These are phyloP conservation scores for Auricularia sp. DNA, from an alignment of 768 basidiomycete species.

Conservation along the genomic window DNA sequence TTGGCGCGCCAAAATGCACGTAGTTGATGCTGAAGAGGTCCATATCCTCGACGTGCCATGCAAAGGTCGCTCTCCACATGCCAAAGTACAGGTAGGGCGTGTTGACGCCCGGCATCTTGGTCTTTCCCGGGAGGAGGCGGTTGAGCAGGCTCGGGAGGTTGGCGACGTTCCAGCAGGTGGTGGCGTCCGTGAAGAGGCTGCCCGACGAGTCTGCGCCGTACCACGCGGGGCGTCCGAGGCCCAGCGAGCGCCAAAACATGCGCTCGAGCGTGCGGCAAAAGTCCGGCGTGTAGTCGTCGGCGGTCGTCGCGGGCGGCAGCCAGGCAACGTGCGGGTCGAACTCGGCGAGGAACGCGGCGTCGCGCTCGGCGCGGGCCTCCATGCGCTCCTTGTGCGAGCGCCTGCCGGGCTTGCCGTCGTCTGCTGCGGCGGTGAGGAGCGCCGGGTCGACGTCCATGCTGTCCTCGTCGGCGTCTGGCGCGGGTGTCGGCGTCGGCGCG, in stretches of 20 bases:
- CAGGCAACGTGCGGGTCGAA: slow-evolving; percentile 71
- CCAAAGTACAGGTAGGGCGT: slow-evolving; percentile 97
- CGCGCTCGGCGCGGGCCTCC: slow-evolving; percentile 20
- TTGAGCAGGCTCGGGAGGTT: slow-evolving; percentile 78
- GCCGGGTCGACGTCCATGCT: slow-evolving; percentile 34
- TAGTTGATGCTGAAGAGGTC: slow-evolving; percentile 98
- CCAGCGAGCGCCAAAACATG: slow-evolving; percentile 85
- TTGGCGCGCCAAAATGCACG: slow-evolving; percentile 96
- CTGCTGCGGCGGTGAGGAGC: slow-evolving; percentile 5
- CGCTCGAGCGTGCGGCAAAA: slow-evolving; percentile 83
- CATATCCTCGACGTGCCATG: slow-evolving; percentile 99
- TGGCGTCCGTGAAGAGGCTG: slow-evolving; percentile 63
- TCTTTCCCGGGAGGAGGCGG: slow-evolving; percentile 60
- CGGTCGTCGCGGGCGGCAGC: slow-evolving; percentile 65
- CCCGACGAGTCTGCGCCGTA: slow-evolving; percentile 86
- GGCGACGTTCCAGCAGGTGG: slow-evolving; percentile 89
- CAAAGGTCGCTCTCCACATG: slow-evolving; percentile 98
- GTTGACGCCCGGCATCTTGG: slow-evolving; percentile 88
- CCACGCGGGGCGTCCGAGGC: slow-evolving; percentile 85
- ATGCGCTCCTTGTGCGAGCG: slow-evolving; percentile 25
- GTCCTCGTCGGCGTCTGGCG: slow-evolving; percentile 36
- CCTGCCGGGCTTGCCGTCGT: slow-evolving; percentile 6
- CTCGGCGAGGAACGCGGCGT: slow-evolving; percentile 49
- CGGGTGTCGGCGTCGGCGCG: neutral
- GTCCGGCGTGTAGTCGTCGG: slow-evolving; percentile 77